phyloP scores from a whole-genome alignment of 352 stramenopile genomes.

The Phytophthora meadii region DNA sequence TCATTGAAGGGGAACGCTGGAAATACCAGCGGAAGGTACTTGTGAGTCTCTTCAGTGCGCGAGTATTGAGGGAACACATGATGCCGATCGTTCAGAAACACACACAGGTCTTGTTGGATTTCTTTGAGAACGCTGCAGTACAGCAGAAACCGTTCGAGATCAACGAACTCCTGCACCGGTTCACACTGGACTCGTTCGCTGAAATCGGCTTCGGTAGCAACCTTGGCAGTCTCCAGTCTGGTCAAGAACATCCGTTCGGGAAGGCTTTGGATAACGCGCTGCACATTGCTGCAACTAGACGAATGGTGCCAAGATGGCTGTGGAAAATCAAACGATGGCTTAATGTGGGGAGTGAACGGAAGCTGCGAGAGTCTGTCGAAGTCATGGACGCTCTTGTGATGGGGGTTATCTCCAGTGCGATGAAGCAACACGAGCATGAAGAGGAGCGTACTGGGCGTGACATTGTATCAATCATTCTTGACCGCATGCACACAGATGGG shows the following conservation, averaged over 20 bases:
- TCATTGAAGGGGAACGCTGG: conserved; percentile 68
- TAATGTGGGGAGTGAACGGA: not conserved
- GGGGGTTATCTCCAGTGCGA: conserved; percentile 38
- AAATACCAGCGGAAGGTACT: conserved; percentile 78
- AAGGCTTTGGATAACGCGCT: not conserved
- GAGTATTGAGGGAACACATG: conserved; percentile 59
- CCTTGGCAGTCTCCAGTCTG: not conserved
- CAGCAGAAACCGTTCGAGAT: not conserved
- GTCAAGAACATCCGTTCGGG: not conserved
- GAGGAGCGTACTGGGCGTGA: conserved; percentile 8
- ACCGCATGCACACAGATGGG: conserved; percentile 30
- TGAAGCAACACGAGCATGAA: conserved; percentile 14
- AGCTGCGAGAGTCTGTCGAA: not conserved
- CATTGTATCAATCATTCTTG: conserved; percentile 44
- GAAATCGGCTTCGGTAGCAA: not conserved
- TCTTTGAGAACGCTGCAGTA: conserved; percentile 12
- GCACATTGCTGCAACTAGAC: not conserved
- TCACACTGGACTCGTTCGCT: not conserved
- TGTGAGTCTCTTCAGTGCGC: conserved; percentile 87
- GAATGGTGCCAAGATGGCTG: not conserved
- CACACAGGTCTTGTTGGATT: conserved; percentile 40
- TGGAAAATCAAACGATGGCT: not conserved
- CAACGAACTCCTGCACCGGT: not conserved
- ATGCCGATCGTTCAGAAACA: conserved; percentile 49
- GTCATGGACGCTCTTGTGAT: conserved; percentile 26